Evolutionary conservation across 768 basidiomycete genomes (phyloP), one percentile per base, ranked within the genome.

Genomic region (Leccinum broughii): DNA sequence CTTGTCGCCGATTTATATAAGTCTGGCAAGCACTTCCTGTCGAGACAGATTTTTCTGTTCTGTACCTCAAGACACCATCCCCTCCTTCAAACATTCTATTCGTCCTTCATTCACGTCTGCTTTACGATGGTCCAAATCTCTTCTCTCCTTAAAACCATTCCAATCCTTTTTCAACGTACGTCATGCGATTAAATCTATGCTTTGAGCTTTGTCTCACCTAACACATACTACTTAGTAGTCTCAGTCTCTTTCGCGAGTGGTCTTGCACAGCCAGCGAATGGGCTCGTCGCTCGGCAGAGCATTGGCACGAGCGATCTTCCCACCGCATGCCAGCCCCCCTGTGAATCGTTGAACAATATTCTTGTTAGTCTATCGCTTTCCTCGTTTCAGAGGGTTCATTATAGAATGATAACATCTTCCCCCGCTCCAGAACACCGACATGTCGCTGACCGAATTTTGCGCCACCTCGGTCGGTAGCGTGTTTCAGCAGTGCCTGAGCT

Each of bases 231-330:
- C 1, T 32, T 5, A 34, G 32, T n/a, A 6, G 32, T 41, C 39
- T 41, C 41, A 7, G n/a, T 28, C 17, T 15, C 49, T 56, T 61
- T 50, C 24, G 26, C 35, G 1, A 6, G n/a, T 28, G 24, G 37
- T 8, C 3, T 24, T 39, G 35, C 9, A 30, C 56, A 20, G 37
- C 60, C 26, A 61, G 41, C 60, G 15, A 62, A 56, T 15, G 56
- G 54, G 10, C 69, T 71, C 20, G 63, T 32, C n/a, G 59, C 22
- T 50, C 70, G 69, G n/a, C 71, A 73, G 37, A n/a, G 49, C 13
- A 17, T 62, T 13, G 24, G 58, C 13, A 22, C 64, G 10, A 54
- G 37, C 10, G 14, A 32, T 4, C 58, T 67, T 26, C 71, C 69
- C 4, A 1, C 63, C 9, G 41, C 52, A 39, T 71, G 70, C 56